phyloP scores from a whole-genome alignment of 164 flowering plant species.

The Vitis riparia region DNA sequence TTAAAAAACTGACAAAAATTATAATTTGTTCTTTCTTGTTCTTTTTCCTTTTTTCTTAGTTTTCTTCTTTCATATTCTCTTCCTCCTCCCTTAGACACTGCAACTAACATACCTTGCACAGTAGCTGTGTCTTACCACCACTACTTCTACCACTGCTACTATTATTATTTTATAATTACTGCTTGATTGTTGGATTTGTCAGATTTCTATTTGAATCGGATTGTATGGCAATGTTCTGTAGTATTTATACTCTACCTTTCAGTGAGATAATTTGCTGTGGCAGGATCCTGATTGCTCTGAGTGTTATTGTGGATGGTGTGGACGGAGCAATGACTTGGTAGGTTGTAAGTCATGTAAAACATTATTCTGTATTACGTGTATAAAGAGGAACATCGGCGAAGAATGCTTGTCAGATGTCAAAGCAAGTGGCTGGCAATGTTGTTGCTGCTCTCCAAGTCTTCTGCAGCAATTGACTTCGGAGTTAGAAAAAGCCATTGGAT shows the following conservation, averaged over 20 bases:
- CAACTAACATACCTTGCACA: no score
- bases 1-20: no score
- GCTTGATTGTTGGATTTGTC: background rate
- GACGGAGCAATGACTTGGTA: slow-evolving; percentile 52
- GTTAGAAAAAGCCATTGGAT: slow-evolving; percentile 50
- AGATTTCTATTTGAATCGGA: background rate
- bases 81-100: no score
- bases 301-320: slow-evolving; percentile 91
- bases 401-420: slow-evolving; percentile 40
- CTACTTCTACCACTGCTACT: no score
- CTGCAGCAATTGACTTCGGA: slow-evolving; percentile 46
- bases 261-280: slow-evolving; percentile 8
- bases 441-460: slow-evolving; percentile 69
- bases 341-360: slow-evolving; percentile 66
- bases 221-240: background rate
- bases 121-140: no score
- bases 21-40: no score
- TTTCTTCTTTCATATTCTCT: no score
- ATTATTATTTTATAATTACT: no score
- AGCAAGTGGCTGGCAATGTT: slow-evolving; percentile 68
- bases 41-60: no score
- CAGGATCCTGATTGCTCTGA: slow-evolving; percentile 77
- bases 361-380: slow-evolving; percentile 63
- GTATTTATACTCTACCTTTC: no score
- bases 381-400: slow-evolving; percentile 69